Base-by-base conservation (phyloP, 2,329 filamentous ascomycete genomes). In the Lojkania enalia region DNA sequence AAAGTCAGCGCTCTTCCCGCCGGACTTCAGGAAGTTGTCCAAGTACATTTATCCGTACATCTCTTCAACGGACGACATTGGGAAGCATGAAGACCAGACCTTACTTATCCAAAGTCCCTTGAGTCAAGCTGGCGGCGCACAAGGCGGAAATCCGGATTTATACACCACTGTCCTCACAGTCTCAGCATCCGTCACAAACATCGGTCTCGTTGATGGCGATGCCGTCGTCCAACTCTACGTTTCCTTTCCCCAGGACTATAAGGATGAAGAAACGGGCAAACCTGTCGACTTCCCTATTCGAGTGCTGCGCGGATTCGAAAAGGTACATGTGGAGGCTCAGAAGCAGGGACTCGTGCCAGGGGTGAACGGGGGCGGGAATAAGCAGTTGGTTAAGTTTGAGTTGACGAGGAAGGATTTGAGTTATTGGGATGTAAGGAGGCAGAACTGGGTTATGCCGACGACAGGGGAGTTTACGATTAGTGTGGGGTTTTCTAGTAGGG, bases 21-120 rank as follows among this genome's bases (percentile, higher is more conserved):
- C 69, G 0, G 77, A 72, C 4, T 81, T 88, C 61, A 74, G 77
- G n/a, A 77, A 74, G 36, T 70, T 90, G 0, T 74, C 79, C 42
- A 87, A 86, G 58, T 89, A 86, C 66, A 79, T 90, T 42, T 90
- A 90, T 62, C 86, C 87, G 0, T 90, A 88, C 65, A 74, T 89
- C 18, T 66, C 75, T 5, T 74, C 70, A 0, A 61, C 74, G 7
- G 73, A 79, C 12, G 77, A 78, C 18, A 72, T 78, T 15, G 66
- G 71, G n/a, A 49, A 66, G 66, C 6, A 73, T 58, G 6, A 59
- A 54, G 52, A 70, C 65, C 18, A 85, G 80, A 57, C 84, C 78
- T 1, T 72, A 72, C 2, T 83, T 77, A 20, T 88, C 81, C 69
- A 71, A 77, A 55, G 66, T 66, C 14, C 61, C 1, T 61, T 59